Conservation (phyloP, 169 alveolate genomes). For the Blepharisma undulans region DNA sequence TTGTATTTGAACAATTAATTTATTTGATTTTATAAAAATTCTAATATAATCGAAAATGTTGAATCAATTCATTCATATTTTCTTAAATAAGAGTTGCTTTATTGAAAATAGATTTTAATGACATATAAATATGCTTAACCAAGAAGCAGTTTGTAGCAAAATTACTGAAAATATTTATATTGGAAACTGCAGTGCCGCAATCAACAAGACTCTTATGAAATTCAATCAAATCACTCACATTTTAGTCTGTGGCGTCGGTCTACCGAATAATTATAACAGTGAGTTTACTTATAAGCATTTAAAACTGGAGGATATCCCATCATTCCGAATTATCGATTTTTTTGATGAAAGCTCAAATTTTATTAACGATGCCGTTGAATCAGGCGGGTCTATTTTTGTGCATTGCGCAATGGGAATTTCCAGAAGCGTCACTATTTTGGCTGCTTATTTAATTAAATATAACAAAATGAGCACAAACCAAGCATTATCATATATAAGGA, state of each 20-base stretch:
- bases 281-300: slow-evolving; percentile 42
- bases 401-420: slow-evolving; percentile 59
- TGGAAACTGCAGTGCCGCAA: slow-evolving; percentile 44
- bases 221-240: slow-evolving; percentile 48
- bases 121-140: background rate
- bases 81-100: background rate
- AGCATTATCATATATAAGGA: background rate
- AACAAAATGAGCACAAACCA: background rate
- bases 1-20: background rate
- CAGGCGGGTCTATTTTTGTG: slow-evolving; percentile 41
- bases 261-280: slow-evolving; percentile 40
- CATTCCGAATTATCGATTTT: slow-evolving; percentile 36
- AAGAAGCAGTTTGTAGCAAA: background rate
- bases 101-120: background rate
- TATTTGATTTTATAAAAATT: too few relatives aligned
- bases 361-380: slow-evolving; percentile 43
- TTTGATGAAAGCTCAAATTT: slow-evolving; percentile 46
- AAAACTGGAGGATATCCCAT: slow-evolving; percentile 45
- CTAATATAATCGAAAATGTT: background rate
- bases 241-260: slow-evolving; percentile 38
- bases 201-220: slow-evolving; percentile 35
- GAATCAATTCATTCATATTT: background rate
- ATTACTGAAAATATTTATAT: slow-evolving; percentile 28
- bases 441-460: slow-evolving; percentile 36
- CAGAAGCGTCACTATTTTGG: slow-evolving; percentile 43